A percentile compares a stretch with the other conserved stretches of the same genome.
Evolutionary conservation across 805 yeast genomes (phyloP).

Genomic region (Nakazawaea populi): DNA sequence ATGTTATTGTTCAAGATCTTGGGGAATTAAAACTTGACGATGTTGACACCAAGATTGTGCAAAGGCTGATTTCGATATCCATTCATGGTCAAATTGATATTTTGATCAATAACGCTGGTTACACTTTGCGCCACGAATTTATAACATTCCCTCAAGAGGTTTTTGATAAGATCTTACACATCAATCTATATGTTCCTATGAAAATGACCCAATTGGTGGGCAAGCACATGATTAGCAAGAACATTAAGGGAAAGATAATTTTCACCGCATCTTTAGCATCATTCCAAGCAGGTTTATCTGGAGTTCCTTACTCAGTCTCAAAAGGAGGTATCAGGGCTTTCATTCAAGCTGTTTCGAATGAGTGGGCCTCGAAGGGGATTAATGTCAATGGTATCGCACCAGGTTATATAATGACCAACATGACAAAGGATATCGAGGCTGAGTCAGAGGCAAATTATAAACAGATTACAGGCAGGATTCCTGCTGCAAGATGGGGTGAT

Average conservation of each 20-base stretch:
- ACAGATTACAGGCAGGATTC: constrained; percentile 31
- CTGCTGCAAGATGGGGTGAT: constrained; percentile 40
- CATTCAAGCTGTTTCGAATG: constrained; percentile 33
- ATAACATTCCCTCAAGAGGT: constrained; percentile 31
- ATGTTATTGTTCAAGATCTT: constrained; percentile 20
- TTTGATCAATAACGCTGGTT: constrained; percentile 30
- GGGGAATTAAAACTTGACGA: constrained; percentile 23
- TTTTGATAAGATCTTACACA: constrained; percentile 33
- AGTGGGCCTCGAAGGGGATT: constrained; percentile 39
- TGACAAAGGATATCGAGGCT: constrained; percentile 29
- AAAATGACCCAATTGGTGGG: constrained; percentile 32
- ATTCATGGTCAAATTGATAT: constrained; percentile 24
- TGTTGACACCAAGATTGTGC: constrained; percentile 22
- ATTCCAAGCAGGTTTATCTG: constrained; percentile 32
- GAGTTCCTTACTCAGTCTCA: constrained; percentile 34
- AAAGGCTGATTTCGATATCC: constrained; percentile 24
- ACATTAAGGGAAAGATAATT: constrained; percentile 32
- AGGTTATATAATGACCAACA: constrained; percentile 40
- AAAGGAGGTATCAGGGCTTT: constrained; percentile 33
- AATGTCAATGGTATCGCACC: constrained; percentile 45
- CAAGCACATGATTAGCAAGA: constrained; percentile 26
- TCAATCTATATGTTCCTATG: constrained; percentile 32
- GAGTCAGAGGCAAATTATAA: constrained; percentile 20
- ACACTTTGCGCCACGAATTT: constrained; percentile 26
- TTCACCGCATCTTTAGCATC: constrained; percentile 36